A percentile compares a stretch with the other conserved stretches of the same genome.
phyloP scores from a whole-genome alignment of 306 rosid genomes.

The Quercus alba region DNA sequence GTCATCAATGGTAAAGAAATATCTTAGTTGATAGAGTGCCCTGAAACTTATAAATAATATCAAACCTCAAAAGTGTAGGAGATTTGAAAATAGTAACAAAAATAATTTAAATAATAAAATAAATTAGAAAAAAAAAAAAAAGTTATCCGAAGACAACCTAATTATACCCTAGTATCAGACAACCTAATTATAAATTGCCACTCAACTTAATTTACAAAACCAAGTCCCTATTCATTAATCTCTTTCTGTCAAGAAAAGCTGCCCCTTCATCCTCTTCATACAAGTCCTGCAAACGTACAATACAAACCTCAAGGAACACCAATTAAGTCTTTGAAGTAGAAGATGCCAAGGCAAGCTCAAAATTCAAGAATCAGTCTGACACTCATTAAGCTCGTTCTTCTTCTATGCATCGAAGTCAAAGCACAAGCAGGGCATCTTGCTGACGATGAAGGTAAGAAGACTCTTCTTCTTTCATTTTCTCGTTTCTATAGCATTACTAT shows the following conservation, averaged over 20 bases:
- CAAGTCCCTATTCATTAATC: background rate
- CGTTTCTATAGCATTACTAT: background rate
- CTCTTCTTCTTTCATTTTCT: background rate
- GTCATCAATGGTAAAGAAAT: too few relatives aligned
- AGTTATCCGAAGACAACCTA: rapidly evolving
- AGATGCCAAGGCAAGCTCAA: background rate
- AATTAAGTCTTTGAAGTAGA: background rate
- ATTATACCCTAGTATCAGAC: rapidly evolving
- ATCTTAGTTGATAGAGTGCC: too few relatives aligned
- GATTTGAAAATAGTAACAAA: rapidly evolving
- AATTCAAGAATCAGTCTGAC: background rate
- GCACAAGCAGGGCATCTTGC: background rate
- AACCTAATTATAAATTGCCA: too few relatives aligned
- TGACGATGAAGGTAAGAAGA: background rate
- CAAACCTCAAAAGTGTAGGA: rapidly evolving
- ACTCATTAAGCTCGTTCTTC: background rate
- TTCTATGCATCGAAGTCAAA: background rate
- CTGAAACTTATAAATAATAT: rapidly evolving
- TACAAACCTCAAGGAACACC: background rate
- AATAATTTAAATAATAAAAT: too few relatives aligned
- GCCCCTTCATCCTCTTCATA: background rate
- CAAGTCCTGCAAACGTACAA: background rate
- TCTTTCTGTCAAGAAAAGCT: background rate
- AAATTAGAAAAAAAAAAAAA: too few relatives aligned
- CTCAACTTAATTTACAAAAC: too few relatives aligned